A percentile compares a stretch with the other conserved stretches of the same genome.
These are phyloP conservation scores for Rhizopus arrhizus DNA, from an alignment of 371 early-diverging fungal species.

Conservation along the genomic window DNA sequence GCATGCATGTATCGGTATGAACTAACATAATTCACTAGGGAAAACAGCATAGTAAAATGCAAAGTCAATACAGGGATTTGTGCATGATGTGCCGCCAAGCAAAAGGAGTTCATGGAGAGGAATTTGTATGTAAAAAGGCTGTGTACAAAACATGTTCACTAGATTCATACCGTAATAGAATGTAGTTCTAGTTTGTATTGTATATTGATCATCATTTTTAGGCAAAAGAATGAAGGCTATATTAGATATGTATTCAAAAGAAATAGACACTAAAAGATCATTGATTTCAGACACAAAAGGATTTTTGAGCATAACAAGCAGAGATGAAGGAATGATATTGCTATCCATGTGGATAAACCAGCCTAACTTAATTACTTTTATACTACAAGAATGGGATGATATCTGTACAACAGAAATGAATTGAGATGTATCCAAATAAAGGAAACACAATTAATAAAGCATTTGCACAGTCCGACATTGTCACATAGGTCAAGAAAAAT, in stretches of 20 bases:
- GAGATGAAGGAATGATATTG: slow-evolving; percentile 42
- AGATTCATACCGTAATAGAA: slow-evolving; percentile 21
- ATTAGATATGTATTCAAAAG: slow-evolving; percentile 37
- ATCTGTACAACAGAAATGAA: slow-evolving; percentile 31
- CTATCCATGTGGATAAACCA: slow-evolving; percentile 50
- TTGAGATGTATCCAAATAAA: neutral
- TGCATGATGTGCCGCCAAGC: slow-evolving; percentile 22
- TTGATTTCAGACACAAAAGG: slow-evolving; percentile 25
- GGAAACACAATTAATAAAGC: too few relatives aligned
- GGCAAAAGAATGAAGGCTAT: slow-evolving; percentile 24
- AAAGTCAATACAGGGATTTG: slow-evolving; percentile 26
- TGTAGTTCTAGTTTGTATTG: slow-evolving; percentile 1
- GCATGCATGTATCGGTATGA: neutral
- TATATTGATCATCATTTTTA: neutral
- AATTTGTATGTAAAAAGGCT: slow-evolving; percentile 19
- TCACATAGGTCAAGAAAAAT: too few relatives aligned
- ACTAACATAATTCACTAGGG: slow-evolving; percentile 18
- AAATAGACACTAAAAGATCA: slow-evolving; percentile 29
- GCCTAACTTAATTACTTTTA: slow-evolving; percentile 30
- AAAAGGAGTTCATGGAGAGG: slow-evolving; percentile 18
- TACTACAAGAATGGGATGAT: slow-evolving; percentile 38
- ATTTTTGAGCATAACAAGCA: slow-evolving; percentile 21
- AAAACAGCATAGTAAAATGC: slow-evolving; percentile 45
- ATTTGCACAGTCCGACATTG: too few relatives aligned
- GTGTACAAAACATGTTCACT: slow-evolving; percentile 45